Evolutionary conservation across 371 early-diverging fungal genomes (phyloP).

Genomic region (Lichtheimia ramosa): DNA sequence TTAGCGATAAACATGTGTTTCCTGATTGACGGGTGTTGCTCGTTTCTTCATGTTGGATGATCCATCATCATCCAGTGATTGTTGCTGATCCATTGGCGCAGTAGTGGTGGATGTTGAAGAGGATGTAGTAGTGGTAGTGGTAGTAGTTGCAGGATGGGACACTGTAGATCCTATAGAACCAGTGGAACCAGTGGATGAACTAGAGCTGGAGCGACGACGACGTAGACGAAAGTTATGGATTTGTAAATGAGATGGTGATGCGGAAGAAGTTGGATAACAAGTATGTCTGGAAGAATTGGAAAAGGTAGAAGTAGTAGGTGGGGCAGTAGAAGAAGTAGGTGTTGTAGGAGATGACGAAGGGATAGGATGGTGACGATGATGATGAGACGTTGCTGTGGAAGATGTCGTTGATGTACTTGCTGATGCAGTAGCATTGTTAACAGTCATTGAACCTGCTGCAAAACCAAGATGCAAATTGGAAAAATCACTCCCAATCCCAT

Average conservation of each 20-base stretch:
- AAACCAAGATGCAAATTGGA: conserved; percentile 16
- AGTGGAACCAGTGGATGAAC: conserved; percentile 29
- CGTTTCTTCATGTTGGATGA: conserved; percentile 17
- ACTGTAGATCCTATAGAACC: conserved; percentile 5
- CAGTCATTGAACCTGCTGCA: neutral
- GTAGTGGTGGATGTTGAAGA: too few relatives aligned
- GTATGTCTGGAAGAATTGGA: neutral
- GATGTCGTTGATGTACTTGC: neutral
- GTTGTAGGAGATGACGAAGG: neutral
- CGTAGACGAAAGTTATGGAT: conserved; percentile 21
- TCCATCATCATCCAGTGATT: conserved; percentile 9
- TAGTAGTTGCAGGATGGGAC: too few relatives aligned
- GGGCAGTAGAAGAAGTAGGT: conserved; percentile 7
- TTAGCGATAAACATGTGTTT: conserved; percentile 5
- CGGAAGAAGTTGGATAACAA: conserved; percentile 1
- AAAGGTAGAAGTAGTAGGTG: conserved; percentile 10
- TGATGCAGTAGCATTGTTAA: neutral
- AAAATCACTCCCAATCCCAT: conserved; percentile 14
- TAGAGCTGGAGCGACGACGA: conserved; percentile 42
- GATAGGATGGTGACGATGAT: conserved; percentile 7
- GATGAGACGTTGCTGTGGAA: neutral
- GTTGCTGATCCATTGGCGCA: too few relatives aligned
- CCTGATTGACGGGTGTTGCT: conserved; percentile 10
- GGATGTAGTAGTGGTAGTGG: too few relatives aligned
- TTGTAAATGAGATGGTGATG: conserved; percentile 21